Base-by-base conservation (phyloP, 345 rosid species). In the Adansonia digitata region DNA sequence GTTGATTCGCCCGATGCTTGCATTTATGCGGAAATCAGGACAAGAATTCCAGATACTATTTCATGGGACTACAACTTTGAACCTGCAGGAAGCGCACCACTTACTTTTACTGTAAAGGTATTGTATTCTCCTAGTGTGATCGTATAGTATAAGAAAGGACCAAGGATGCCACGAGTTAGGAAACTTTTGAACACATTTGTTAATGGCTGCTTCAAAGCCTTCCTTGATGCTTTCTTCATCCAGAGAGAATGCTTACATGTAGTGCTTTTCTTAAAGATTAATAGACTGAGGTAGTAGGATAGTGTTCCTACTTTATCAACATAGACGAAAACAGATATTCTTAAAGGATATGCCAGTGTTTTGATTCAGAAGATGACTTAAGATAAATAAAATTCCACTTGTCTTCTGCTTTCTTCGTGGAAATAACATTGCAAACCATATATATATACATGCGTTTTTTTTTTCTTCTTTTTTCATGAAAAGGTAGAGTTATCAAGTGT, bases 61-160 rank as follows among this genome's bases (percentile, higher is more conserved):
- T 84, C 91, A 15, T 92, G 97, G 95, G 98, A 91, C 88, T 91
- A 88, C 77, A 86, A 90, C 82, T 92, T 91, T 70, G 96, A 92
- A 78, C 97, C 89, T 52, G 93, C 89, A 34, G 98, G 96, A 83
- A 87, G 81, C 77, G 77, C 78, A 14, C 94, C 96, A 0, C 85
- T 89, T 20, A 91, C 89, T 81, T 94, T 91, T 77, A 92, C 96
- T 5, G 88, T 91, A 0, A 92, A 91, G 91, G 92, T 94, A 77
- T 69, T 35, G 90, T 94, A 73, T 71, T 39, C 39, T 31, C 29
- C 15, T 65, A 42, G 20, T 48, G 10, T 24, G 15, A 45, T 43
- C 2, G 7, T 4, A 26, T n/a, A 39, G 1, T 14, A 7, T 9
- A 40, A 37, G 46, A 20, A 45, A 45, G 71, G 6, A 43, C 0